Percentiles rank a stretch among this genome's conserved stretches.
Evolutionary conservation across 2,329 filamentous ascomycete genomes (phyloP).

Genomic region (Polychaeton citri): DNA sequence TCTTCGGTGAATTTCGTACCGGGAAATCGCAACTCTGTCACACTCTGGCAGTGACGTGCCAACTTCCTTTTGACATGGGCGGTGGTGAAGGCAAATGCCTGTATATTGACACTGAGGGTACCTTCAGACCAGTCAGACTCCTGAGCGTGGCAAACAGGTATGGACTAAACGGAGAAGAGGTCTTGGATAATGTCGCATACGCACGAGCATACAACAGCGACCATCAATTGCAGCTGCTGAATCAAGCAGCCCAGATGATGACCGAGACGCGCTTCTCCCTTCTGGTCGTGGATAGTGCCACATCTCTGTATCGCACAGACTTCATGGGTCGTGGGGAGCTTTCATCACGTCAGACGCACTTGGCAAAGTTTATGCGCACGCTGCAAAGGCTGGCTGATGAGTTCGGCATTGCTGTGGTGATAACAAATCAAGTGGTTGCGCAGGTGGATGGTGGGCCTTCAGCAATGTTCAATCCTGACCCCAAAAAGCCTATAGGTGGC

Average conservation of each 20-base stretch:
- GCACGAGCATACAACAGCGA: conserved; percentile 97
- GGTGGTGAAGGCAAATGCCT: conserved; percentile 96
- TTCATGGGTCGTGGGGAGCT: conserved; percentile 94
- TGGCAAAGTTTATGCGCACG: conserved; percentile 79
- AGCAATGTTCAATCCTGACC: conserved; percentile 98
- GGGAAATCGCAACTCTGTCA: conserved; percentile 99
- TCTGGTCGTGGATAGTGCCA: conserved; percentile 90
- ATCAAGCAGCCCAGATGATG: conserved; percentile 97
- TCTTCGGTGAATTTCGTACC: conserved; percentile 95
- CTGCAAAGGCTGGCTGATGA: conserved; percentile 63
- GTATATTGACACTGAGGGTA: conserved; percentile 97
- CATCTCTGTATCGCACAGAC: conserved; percentile 87
- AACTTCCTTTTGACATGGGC: conserved; percentile 96
- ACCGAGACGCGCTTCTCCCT: conserved; percentile 96
- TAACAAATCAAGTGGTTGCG: conserved; percentile 96
- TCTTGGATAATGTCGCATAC: conserved; percentile 96
- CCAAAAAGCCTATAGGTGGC: conserved; percentile 96
- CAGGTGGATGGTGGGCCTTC: conserved; percentile 94
- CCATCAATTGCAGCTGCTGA: conserved; percentile 87
- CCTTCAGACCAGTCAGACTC: conserved; percentile 79
- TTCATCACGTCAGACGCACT: conserved; percentile 78
- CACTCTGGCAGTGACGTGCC: conserved; percentile 94
- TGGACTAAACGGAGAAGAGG: conserved; percentile 89
- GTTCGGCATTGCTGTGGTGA: conserved; percentile 95
- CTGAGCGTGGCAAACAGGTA: conserved; percentile 88